phyloP scores from a whole-genome alignment of 108 stramenopile species.

The Conticribra weissflogii region DNA sequence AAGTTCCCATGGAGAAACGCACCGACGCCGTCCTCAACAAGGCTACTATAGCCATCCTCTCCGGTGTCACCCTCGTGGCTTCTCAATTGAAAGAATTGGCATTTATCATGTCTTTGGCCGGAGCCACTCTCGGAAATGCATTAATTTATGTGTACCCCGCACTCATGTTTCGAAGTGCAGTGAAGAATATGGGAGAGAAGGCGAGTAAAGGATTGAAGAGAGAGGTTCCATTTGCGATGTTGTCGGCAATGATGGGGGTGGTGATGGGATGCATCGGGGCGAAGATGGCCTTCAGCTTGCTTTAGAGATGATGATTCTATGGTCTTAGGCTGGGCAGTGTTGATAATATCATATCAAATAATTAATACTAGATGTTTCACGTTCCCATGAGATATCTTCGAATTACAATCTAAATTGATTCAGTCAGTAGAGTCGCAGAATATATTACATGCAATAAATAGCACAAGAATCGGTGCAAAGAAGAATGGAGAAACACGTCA shows the following conservation, averaged over 20 bases:
- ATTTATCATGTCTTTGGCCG: slow-evolving; percentile 83
- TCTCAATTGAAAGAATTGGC: slow-evolving; percentile 71
- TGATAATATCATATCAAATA: too few species aligned
- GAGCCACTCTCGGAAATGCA: slow-evolving; percentile 88
- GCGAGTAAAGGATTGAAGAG: slow-evolving; percentile 51
- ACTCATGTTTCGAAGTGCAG: slow-evolving; percentile 77
- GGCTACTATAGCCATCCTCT: slow-evolving; percentile 53
- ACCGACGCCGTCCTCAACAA: slow-evolving; percentile 49
- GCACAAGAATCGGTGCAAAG: too few species aligned
- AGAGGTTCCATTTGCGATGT: slow-evolving; percentile 60
- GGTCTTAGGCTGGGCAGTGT: too few species aligned
- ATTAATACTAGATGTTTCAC: too few species aligned
- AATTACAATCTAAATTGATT: too few species aligned
- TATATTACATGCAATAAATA: too few species aligned
- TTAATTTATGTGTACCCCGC: slow-evolving; percentile 92
- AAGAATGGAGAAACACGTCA: too few species aligned
- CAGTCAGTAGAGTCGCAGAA: too few species aligned
- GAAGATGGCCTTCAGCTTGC: slow-evolving; percentile 56
- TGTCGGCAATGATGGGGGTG: slow-evolving; percentile 53
- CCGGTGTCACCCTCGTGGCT: slow-evolving; percentile 62
- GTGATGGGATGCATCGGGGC: slow-evolving; percentile 57
- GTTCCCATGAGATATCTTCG: too few species aligned
- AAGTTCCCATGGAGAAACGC: slow-evolving; percentile 45
- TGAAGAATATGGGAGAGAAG: slow-evolving; percentile 59
- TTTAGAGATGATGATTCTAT: too few species aligned